Base-by-base conservation (phyloP, 2,329 filamentous ascomycete genomes). In the Coniochaeta prunicola region DNA sequence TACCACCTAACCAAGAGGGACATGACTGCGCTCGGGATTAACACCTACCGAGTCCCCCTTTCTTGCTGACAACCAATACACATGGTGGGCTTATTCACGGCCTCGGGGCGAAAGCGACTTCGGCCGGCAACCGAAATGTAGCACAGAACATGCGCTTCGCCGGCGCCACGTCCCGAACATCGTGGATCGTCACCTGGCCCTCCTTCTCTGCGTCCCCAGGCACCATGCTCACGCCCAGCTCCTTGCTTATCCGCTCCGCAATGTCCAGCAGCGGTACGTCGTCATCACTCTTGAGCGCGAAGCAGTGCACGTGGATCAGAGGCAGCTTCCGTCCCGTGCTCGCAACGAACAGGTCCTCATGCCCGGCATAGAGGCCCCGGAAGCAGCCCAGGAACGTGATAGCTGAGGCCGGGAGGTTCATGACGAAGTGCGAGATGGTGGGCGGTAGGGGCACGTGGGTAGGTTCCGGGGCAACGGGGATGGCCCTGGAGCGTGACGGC, bases 131-230 rank as follows among this genome's bases (percentile, higher is more conserved):
- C 62, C 92, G 84, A 74, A 99, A 97, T 65, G 86, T 96, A 31
- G 91, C 93, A 72, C 94, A 97, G 73, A 93, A 97, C 92, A 97
- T 97, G 69, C 89, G 84, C 80, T 99, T 99, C 68, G 91, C 88
- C 5, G 94, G 94, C 60, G 92, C 90, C 58, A 99, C 94, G 65
- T 96, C 86, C 63, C 94, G 82, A 34, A 97, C 91, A 60, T 89
- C 85, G 60, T 85, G 75, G 62, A 91, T 83, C 0, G 76, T 76
- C 38, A 84, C 75, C 65, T 83, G 74, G 6, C 77, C 75, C 54
- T 78, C 74, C 30, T 71, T 70, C 58, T 79, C 76, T 28, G 74
- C 72, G 59, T 83, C 76, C 13, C 76, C 80, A 12, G 75, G 70
- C 38, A 76, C 81, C 67, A 91, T 81, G 3, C 77, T 74, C 61